Conservation (phyloP, 176 grass and related monocot genomes). For the Tillandsia fasciculata region DNA sequence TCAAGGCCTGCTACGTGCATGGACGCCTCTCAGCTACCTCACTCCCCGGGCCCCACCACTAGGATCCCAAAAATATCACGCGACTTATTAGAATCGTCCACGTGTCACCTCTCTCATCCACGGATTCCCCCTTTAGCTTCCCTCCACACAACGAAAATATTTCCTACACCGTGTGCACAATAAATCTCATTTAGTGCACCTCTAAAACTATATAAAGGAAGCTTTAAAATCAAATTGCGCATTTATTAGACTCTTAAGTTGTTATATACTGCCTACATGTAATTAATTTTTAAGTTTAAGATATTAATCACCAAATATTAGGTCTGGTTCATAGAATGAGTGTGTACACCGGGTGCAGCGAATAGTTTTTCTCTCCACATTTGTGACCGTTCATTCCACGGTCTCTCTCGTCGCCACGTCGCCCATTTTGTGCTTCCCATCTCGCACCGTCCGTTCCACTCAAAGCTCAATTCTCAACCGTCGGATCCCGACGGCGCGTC, state of each 20-base stretch:
- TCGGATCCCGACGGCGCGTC: conserved; percentile 22
- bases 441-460: conserved; percentile 22
- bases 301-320: too few relatives aligned
- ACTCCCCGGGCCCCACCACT: not conserved
- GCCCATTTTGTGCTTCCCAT: not conserved
- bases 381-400: conserved; percentile 2
- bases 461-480: not conserved
- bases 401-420: conserved; percentile 24
- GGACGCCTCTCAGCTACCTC: not conserved
- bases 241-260: too few relatives aligned
- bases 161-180: too few relatives aligned
- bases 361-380: conserved; percentile 7
- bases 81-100: conserved; percentile 43
- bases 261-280: too few relatives aligned
- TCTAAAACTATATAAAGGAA: too few relatives aligned
- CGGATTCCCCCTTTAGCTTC: not conserved
- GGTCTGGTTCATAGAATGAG: too few relatives aligned
- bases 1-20: not conserved
- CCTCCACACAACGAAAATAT: too few relatives aligned
- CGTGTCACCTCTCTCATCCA: conserved; percentile 65
- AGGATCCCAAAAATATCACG: conserved; percentile 37
- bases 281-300: too few relatives aligned
- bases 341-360: too few relatives aligned
- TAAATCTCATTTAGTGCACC: too few relatives aligned
- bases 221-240: too few relatives aligned